These are phyloP conservation scores for Trichoderma sp. DNA, from an alignment of 2,329 filamentous ascomycete genomes.

Conservation along the genomic window DNA sequence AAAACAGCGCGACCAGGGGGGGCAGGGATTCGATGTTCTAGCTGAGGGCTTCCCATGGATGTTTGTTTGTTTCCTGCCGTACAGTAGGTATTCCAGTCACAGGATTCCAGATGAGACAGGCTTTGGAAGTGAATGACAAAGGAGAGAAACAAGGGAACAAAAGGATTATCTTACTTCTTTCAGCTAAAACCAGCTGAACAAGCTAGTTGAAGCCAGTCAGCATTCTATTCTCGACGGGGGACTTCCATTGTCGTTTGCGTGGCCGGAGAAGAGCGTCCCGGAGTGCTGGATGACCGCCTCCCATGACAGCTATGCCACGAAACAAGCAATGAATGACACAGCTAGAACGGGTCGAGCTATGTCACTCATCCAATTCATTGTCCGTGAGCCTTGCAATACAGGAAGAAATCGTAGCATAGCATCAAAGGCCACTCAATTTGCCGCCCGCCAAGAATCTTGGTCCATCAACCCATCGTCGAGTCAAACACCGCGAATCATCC, in stretches of 20 bases:
- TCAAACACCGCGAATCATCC: background rate
- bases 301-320: background rate
- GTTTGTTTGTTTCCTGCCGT: background rate
- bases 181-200: background rate
- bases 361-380: background rate
- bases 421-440: background rate
- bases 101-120: background rate
- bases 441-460: constrained; percentile 11
- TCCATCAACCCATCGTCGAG: background rate
- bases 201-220: background rate
- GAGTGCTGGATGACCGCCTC: background rate
- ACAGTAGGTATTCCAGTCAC: background rate
- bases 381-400: background rate
- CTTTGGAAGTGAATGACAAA: background rate
- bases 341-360: background rate
- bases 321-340: background rate
- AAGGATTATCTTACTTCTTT: background rate
- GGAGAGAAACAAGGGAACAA: background rate
- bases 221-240: background rate
- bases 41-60: background rate
- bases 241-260: background rate
- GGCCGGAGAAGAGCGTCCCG: background rate
- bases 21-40: background rate
- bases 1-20: background rate
- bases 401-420: background rate